A percentile compares a stretch with the other conserved stretches of the same genome.
phyloP scores from a whole-genome alignment of 1,139 yeast genomes.

The Yamadazyma diddensiae region DNA sequence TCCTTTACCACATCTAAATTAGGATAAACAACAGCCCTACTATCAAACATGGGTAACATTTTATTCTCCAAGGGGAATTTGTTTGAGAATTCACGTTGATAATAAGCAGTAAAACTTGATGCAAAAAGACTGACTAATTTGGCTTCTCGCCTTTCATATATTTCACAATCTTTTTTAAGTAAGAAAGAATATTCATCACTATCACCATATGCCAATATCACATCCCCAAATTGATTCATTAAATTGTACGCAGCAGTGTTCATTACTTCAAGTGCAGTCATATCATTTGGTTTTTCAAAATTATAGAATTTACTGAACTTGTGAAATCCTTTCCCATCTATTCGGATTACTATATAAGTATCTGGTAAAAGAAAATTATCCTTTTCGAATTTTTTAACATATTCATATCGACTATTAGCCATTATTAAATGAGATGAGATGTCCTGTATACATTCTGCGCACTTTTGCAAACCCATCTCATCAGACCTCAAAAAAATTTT shows the following conservation, averaged over 20 bases:
- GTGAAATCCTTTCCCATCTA: slow-evolving; percentile 95
- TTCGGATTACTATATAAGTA: slow-evolving; percentile 76
- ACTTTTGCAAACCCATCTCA: slow-evolving; percentile 8
- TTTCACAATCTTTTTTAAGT: slow-evolving; percentile 53
- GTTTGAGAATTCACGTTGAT: slow-evolving; percentile 63
- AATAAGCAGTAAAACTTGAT: slow-evolving; percentile 76
- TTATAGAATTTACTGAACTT: slow-evolving; percentile 69
- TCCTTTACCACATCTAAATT: slow-evolving; percentile 59
- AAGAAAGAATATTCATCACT: slow-evolving; percentile 92
- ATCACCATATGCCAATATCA: slow-evolving; percentile 85
- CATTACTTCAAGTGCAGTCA: slow-evolving; percentile 72
- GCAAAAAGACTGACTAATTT: slow-evolving; percentile 81
- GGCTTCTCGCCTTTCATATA: slow-evolving; percentile 79
- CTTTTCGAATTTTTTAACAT: slow-evolving; percentile 78
- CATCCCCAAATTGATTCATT: slow-evolving; percentile 65
- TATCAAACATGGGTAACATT: slow-evolving; percentile 83
- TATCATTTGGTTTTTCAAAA: slow-evolving; percentile 87
- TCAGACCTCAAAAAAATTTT: slow-evolving; percentile 11
- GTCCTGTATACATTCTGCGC: slow-evolving; percentile 5
- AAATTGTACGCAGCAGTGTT: slow-evolving; percentile 72
- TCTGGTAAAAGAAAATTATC: slow-evolving; percentile 74
- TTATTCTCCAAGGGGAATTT: slow-evolving; percentile 43
- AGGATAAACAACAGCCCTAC: slow-evolving; percentile 87
- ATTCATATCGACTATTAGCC: slow-evolving; percentile 83
- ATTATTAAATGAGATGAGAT: slow-evolving; percentile 23